Percentiles rank a stretch among this genome's conserved stretches.
phyloP scores from a whole-genome alignment of 108 stramenopile genomes.

The Nitzschia sp. region DNA sequence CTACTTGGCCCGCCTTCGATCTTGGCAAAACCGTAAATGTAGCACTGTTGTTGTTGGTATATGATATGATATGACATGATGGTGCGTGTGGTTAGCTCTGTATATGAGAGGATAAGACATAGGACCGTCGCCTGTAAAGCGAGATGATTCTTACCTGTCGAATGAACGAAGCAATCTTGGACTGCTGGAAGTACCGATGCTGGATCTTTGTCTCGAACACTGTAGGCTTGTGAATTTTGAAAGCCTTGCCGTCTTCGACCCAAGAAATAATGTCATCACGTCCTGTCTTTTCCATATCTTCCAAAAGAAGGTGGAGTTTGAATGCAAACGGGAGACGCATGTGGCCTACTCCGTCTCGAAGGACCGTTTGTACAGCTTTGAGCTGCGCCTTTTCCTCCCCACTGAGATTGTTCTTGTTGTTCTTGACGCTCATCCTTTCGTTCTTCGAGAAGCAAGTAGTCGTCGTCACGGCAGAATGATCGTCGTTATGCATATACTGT shows the following conservation, averaged over 20 bases:
- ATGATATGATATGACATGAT: too few relatives aligned
- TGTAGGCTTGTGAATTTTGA: constrained; percentile 17
- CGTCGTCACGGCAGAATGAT: too few relatives aligned
- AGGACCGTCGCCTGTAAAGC: too few relatives aligned
- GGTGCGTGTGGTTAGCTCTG: too few relatives aligned
- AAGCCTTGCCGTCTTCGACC: constrained; percentile 25
- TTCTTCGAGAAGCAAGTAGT: constrained; percentile 3
- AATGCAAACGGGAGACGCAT: constrained; percentile 6
- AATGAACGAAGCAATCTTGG: constrained; percentile 78
- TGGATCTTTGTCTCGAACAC: constrained; percentile 34
- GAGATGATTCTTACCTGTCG: constrained; percentile 58
- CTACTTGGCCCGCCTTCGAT: background rate
- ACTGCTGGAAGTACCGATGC: constrained; percentile 83
- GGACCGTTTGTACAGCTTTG: background rate
- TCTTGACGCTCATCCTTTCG: background rate
- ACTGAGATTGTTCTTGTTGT: constrained; percentile 1
- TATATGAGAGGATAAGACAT: too few relatives aligned
- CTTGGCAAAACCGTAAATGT: constrained; percentile 1
- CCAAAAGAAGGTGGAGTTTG: constrained; percentile 1
- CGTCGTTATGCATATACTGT: too few relatives aligned
- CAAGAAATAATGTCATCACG: constrained; percentile 13
- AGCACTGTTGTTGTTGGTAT: too few relatives aligned
- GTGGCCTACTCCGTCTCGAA: background rate
- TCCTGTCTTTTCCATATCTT: background rate
- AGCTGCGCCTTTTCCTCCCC: background rate